Base-by-base conservation (phyloP, 257 asterid genomes). In the Eustoma russellianum region DNA sequence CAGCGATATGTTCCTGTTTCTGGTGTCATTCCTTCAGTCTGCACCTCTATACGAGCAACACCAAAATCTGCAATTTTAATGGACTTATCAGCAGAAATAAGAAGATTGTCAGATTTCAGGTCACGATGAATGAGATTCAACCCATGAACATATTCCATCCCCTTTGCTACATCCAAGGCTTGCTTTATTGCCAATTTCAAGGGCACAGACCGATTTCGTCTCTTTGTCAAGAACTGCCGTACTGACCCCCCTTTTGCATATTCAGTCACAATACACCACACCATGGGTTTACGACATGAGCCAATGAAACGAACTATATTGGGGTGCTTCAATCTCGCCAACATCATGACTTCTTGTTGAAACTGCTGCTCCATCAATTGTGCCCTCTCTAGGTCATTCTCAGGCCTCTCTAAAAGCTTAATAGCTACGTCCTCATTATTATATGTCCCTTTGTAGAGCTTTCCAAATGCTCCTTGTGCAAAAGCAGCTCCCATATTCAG, bases 21-120 rank as follows among this genome's bases (percentile, higher is more conserved):
- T 16, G 98, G 98, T 15, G 98, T 91, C 98, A 91, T 91, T 55
- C 98, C 98, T 74, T 91, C 97, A 10, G 98, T 87, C 82, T 87
- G 90, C 59, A 87, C 96, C 69, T 91, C 98, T 56, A 91, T 91
- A 24, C 96, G 95, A 48, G 98, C 98, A 41, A 91, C 96, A 48
- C 98, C 98, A 68, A 91, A 91, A 71, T 91, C 98, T 0, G 98
- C 98, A 65, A 91, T 91, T 67, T 91, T 91, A 48, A 91, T 91
- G 13, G 98, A 84, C 60, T 85, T 87, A 56, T 91, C 98, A 46
- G 96, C 95, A 14, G 95, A 55, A 50, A 91, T 91, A 19, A 91
- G 76, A 64, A 91, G 96, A 76, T 91, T 91, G 64, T 91, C 98
- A 7, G 98, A 91, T 77, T 91, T 91, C 73, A 91, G 74, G 62